These are phyloP conservation scores for Platismatia glauca DNA, from an alignment of 495 filamentous ascomycete genomes.

Conservation along the genomic window DNA sequence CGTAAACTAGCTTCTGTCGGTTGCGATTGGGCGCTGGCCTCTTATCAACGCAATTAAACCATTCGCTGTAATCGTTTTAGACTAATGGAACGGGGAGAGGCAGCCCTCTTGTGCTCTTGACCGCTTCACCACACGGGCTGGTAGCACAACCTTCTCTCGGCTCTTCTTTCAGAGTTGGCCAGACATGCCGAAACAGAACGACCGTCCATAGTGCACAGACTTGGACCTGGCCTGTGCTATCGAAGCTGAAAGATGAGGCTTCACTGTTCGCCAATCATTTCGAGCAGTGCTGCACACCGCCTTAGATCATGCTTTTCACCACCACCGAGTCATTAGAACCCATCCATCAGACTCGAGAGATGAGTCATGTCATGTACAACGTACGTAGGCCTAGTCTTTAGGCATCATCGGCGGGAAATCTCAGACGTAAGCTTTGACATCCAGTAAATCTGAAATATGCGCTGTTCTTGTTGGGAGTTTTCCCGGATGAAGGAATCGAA, in stretches of 20 bases:
- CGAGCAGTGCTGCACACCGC: background rate
- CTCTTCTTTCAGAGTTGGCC: background rate
- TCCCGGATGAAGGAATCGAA: background rate
- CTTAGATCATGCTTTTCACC: background rate
- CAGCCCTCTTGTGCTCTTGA: background rate
- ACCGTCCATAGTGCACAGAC: background rate
- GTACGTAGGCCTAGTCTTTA: background rate
- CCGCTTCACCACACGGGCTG: background rate
- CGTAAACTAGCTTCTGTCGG: background rate
- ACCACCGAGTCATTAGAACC: background rate
- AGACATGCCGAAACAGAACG: background rate
- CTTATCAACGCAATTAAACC: background rate
- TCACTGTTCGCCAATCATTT: background rate
- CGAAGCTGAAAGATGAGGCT: background rate
- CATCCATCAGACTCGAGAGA: background rate
- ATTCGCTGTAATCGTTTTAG: background rate
- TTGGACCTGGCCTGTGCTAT: background rate
- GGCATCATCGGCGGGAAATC: background rate
- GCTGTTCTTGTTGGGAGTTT: background rate
- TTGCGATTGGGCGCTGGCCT: background rate
- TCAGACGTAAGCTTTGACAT: background rate
- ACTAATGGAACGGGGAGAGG: background rate
- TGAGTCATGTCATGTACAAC: background rate
- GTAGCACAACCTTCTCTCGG: background rate
- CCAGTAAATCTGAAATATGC: background rate